A percentile compares a stretch with the other conserved stretches of the same genome.
phyloP scores from a whole-genome alignment of 192 early-diverging fungal species.

The Endogone sp. region DNA sequence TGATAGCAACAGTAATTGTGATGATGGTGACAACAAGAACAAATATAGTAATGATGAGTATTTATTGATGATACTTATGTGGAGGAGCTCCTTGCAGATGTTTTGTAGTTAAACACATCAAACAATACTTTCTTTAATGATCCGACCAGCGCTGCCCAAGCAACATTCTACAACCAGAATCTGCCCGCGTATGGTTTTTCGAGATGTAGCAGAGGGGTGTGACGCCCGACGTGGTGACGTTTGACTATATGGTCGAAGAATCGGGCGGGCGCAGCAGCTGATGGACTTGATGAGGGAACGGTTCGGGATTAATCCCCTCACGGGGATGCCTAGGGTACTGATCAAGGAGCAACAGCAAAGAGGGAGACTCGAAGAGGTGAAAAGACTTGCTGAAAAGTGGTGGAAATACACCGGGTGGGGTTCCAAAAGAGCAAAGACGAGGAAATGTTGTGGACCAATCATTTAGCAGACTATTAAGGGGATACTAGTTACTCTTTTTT shows the following conservation, averaged over 20 bases:
- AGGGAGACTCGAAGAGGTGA: conserved; percentile 21
- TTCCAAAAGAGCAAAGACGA: too few species aligned
- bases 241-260: conserved; percentile 25
- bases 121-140: too few species aligned
- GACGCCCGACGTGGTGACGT: conserved; percentile 25
- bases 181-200: conserved; percentile 17
- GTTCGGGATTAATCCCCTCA: conserved; percentile 18
- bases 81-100: too few species aligned
- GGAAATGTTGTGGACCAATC: too few species aligned
- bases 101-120: too few species aligned
- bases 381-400: conserved; percentile 17
- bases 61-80: too few species aligned
- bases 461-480: too few species aligned
- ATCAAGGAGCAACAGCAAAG: conserved; percentile 25
- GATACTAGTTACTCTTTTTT: too few species aligned
- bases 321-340: conserved; percentile 21
- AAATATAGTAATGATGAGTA: too few species aligned
- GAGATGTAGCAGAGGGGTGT: conserved; percentile 23
- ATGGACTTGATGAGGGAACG: conserved; percentile 22
- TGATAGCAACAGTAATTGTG: too few species aligned
- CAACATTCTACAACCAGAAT: not conserved
- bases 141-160: not conserved
- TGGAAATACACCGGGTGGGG: not conserved
- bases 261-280: conserved; percentile 12
- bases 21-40: too few species aligned